Base-by-base conservation (phyloP, 2,329 filamentous ascomycete genomes). In the Fusarium mundagurra region DNA sequence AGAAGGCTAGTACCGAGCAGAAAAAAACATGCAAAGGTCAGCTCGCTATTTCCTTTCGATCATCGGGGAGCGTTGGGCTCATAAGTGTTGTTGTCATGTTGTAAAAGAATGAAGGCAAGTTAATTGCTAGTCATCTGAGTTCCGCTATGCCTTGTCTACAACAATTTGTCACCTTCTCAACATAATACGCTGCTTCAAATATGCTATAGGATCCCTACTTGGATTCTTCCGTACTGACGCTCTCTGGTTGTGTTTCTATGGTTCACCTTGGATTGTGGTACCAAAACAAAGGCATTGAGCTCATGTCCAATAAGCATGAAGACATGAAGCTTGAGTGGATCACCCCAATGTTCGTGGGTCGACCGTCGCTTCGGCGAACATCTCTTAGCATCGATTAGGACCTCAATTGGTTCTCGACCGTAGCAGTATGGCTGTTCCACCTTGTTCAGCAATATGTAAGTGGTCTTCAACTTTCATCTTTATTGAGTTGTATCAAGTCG, bases 11-110 rank as follows among this genome's bases (percentile, higher is more conserved):
- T 3, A 12, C 4, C 1, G 5, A 31, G 7, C 0, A 6, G 5
- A 1, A 17, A 8, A 6, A 6, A 5, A 6, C 0, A 31, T 3
- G 0, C 8, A 31, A 20, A 17, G 0, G 18, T 6, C 4, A 6
- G 14, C 4, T n/a, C 0, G 0, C 5, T 29, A 6, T 20, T 9
- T 2, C 4, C 14, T 27, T 13, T 20, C 2, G 8, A 6, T 45
- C 9, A 5, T 8, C 27, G 11, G 18, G 17, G 6, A 12, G 0
- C 7, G 6, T 18, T 8, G 7, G 10, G 10, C 22, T 17, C 11
- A 10, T 41, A 1, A 6, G 3, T 6, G 13, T 14, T 6, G 1
- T 4, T 12, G 8, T 41, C 20, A 22, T 41, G 9, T 0, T 8
- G 1, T 22, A 17, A 8, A 34, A 8, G 33, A 16, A 6, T 3